These are phyloP conservation scores for Asclepias syriaca DNA, from an alignment of 257 asterid species.

Conservation along the genomic window DNA sequence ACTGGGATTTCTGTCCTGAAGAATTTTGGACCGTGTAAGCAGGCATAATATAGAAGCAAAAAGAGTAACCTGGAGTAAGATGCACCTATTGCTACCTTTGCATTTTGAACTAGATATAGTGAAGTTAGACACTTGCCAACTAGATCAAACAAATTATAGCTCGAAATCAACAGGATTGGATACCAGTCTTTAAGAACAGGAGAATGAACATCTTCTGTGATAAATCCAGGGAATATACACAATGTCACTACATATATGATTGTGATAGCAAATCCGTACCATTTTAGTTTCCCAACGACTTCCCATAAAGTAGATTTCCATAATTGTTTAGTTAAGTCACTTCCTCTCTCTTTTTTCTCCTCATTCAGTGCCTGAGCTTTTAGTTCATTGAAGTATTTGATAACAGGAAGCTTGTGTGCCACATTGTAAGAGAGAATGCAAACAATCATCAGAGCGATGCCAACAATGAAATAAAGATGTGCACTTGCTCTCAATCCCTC, in stretches of 20 bases:
- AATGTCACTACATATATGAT: constrained; percentile 69
- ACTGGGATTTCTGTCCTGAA: constrained; percentile 81
- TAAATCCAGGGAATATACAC: constrained; percentile 81
- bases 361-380: constrained; percentile 56
- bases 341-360: constrained; percentile 60
- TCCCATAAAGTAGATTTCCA: constrained; percentile 73
- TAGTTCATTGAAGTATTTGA: constrained; percentile 58
- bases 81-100: constrained; percentile 59
- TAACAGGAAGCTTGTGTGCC: constrained; percentile 75
- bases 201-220: constrained; percentile 93
- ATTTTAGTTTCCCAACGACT: constrained; percentile 66
- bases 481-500: constrained; percentile 83
- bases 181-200: constrained; percentile 71
- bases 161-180: constrained; percentile 66
- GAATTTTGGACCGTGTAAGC: constrained; percentile 81
- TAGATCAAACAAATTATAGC: constrained; percentile 75
- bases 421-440: constrained; percentile 69
- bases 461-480: constrained; percentile 74
- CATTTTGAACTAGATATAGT: constrained; percentile 48
- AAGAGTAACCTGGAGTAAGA: constrained; percentile 68
- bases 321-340: constrained; percentile 52
- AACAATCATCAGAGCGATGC: constrained; percentile 58
- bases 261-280: constrained; percentile 64
- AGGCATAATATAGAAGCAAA: constrained; percentile 71
- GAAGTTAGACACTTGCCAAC: constrained; percentile 71